Base-by-base conservation (phyloP, 495 filamentous ascomycete genomes). In the Neurospora sp. region DNA sequence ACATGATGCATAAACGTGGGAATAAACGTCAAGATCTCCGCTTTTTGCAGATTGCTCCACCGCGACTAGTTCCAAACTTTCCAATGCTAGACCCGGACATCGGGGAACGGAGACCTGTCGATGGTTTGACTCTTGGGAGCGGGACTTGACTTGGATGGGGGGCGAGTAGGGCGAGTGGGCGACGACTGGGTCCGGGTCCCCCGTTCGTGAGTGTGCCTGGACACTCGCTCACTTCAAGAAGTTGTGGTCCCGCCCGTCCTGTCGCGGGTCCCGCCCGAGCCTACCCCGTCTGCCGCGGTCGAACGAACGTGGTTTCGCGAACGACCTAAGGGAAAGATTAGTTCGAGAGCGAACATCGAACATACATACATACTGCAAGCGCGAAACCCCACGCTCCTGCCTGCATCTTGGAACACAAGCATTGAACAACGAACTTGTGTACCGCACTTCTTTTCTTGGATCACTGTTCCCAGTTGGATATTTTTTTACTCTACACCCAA, bases 11-110 rank as follows among this genome's bases (percentile, higher is more conserved):
- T 35, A 11, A 35, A 69, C 12, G 16, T 39, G 66, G 31, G 27
- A 35, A 35, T 27, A 48, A 71, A 69, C 69, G 72, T 37, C 70
- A 71, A 62, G 16, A 71, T 70, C 75, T 75, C 73, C 75, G 75
- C 75, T 76, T 76, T 76, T 76, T 59, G 35, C 74, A 23, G 69
- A 14, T 59, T 59, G 48, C 48, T 59, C 48, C 48, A 59, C 48
- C 48, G 48, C 48, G 20, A 59, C 48, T 59, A 59, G 46, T 54
- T 54, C 20, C 44, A 48, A 48, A 20, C 42, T 44, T 44, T 44
- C 40, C 41, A 42, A 42, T 42, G 41, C 41, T 42, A 42, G 16
- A 42, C 41, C 41, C 41, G 41, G 42, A 46, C 8, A 18, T 54
- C n/a, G 46, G 44, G n/a, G n/a, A 48, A 48, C 44, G n/a, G 46